Conservation (phyloP, 192 early-diverging fungal species). For the Lobulomyces angularis region DNA sequence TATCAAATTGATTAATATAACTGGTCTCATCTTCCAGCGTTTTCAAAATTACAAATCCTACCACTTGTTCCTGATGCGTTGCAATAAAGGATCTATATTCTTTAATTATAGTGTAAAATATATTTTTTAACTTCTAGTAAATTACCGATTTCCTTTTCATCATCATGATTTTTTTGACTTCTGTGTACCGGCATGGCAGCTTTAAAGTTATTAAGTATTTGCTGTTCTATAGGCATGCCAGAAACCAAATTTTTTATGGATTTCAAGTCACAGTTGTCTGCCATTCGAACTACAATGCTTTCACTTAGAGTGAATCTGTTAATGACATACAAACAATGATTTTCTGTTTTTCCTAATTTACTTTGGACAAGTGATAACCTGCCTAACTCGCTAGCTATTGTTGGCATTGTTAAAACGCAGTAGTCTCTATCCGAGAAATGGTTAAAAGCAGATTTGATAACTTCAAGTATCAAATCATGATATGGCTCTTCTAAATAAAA, state of each 20-base stretch:
- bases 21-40: slow-evolving; percentile 10
- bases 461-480: slow-evolving; percentile 24
- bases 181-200: too few relatives aligned
- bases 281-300: slow-evolving; percentile 10
- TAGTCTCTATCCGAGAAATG: slow-evolving; percentile 33
- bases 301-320: slow-evolving; percentile 22
- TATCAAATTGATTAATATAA: slow-evolving; percentile 35
- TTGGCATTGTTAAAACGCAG: slow-evolving; percentile 33
- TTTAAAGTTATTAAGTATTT: slow-evolving; percentile 6
- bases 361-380: slow-evolving; percentile 15
- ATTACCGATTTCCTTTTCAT: too few relatives aligned
- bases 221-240: slow-evolving; percentile 7
- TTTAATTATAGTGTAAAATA: too few relatives aligned
- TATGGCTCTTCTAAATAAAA: slow-evolving; percentile 36
- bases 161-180: too few relatives aligned
- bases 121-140: too few relatives aligned
- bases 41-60: slow-evolving; percentile 21
- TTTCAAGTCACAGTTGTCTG: slow-evolving; percentile 2
- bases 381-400: slow-evolving; percentile 19
- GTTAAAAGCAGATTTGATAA: slow-evolving; percentile 26
- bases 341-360: slow-evolving; percentile 16
- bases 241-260: slow-evolving; percentile 11
- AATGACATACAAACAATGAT: slow-evolving; percentile 27
- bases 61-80: slow-evolving; percentile 12
- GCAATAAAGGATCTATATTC: slow-evolving; percentile 22